Conservation (phyloP, 129 eudicot genomes). For the Flaveria robusta region DNA sequence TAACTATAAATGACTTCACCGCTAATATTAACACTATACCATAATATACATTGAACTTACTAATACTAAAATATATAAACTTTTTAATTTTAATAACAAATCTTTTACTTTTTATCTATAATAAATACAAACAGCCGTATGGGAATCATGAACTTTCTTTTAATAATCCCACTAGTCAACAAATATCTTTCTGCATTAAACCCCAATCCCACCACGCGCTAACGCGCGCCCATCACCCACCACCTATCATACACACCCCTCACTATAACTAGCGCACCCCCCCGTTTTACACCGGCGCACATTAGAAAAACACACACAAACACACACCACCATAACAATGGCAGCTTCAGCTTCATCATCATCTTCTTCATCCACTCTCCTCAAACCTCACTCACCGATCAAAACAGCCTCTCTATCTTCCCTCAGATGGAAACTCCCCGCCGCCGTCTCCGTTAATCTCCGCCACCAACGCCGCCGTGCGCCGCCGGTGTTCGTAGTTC, state of each 20-base stretch:
- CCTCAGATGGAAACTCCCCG: background rate
- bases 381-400: background rate
- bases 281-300: background rate
- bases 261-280: background rate
- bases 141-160: background rate
- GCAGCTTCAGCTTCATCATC: background rate
- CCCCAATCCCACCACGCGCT: background rate
- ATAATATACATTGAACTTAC: too few relatives aligned
- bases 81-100: too few relatives aligned
- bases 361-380: background rate
- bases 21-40: too few relatives aligned
- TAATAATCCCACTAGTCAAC: background rate
- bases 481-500: background rate
- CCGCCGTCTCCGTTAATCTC: background rate
- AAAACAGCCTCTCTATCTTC: background rate
- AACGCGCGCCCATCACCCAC: background rate
- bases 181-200: background rate
- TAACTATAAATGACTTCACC: too few relatives aligned
- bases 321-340: background rate
- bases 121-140: background rate
- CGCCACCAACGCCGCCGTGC: background rate
- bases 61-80: too few relatives aligned
- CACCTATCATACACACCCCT: background rate
- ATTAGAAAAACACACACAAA: background rate
- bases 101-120: too few relatives aligned